Conservation (phyloP, 1,284 basidiomycete genomes). For the Leccinum variabile region DNA sequence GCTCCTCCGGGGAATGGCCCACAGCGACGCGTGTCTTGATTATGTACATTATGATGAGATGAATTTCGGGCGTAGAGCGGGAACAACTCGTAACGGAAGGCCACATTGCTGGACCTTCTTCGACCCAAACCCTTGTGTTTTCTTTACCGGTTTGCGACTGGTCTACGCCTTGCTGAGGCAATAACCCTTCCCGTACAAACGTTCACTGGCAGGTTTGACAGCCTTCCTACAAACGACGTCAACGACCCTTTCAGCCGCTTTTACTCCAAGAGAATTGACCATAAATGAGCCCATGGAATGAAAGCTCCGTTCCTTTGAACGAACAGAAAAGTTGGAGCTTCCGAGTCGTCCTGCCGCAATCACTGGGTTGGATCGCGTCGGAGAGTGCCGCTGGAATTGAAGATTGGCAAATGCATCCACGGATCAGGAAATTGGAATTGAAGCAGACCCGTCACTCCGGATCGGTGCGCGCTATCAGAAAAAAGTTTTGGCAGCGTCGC, state of each 20-base stretch:
- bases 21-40: slow-evolving; percentile 9
- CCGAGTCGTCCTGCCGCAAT: slow-evolving; percentile 12
- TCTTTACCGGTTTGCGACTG: slow-evolving; percentile 5
- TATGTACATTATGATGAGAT: slow-evolving; percentile 10
- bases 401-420: slow-evolving; percentile 17
- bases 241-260: slow-evolving; percentile 17
- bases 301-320: slow-evolving; percentile 11
- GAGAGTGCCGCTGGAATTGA: slow-evolving; percentile 20
- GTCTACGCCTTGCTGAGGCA: slow-evolving; percentile 12
- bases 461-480: slow-evolving; percentile 13
- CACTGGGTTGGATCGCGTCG: slow-evolving; percentile 14
- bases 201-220: slow-evolving; percentile 8
- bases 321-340: slow-evolving; percentile 6
- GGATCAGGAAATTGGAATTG: slow-evolving; percentile 24
- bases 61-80: slow-evolving; percentile 23
- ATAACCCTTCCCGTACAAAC: slow-evolving; percentile 12
- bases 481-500: slow-evolving; percentile 7
- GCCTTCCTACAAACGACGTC: slow-evolving; percentile 14
- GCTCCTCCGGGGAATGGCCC: slow-evolving; percentile 1
- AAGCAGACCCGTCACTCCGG: slow-evolving; percentile 13
- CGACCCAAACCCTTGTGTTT: slow-evolving; percentile 5
- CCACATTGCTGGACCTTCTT: slow-evolving; percentile 3
- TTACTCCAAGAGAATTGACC: slow-evolving; percentile 25
- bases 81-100: background rate
- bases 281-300: slow-evolving; percentile 7